Percentiles rank a stretch among this genome's conserved stretches.
phyloP scores from a whole-genome alignment of 176 grass and related monocot species.

The Lolium perenne region DNA sequence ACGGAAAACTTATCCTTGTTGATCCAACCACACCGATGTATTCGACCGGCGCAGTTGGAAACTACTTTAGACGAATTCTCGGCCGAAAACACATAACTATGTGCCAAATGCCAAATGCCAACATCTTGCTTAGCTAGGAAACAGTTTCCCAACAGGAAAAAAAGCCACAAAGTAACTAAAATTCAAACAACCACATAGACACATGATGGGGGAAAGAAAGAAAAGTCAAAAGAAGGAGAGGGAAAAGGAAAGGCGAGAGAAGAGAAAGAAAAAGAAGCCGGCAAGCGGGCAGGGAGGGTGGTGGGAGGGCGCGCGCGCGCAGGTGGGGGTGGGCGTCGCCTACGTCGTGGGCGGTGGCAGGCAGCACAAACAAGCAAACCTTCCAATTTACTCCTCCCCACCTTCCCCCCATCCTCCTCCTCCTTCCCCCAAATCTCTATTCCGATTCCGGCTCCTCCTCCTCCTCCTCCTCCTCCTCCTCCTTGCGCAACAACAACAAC shows the following conservation, averaged over 20 bases:
- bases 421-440: neutral
- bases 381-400: constrained; percentile 53
- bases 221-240: neutral
- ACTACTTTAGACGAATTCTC: neutral
- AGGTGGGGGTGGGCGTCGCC: constrained; percentile 27
- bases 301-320: constrained; percentile 31
- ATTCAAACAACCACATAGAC: neutral
- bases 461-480: neutral
- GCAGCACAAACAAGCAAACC: constrained; percentile 55
- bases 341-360: constrained; percentile 56
- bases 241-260: neutral
- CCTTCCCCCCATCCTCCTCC: constrained; percentile 6
- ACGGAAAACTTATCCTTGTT: neutral
- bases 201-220: neutral
- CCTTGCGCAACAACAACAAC: neutral
- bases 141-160: neutral
- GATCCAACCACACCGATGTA: neutral
- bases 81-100: neutral
- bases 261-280: neutral
- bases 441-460: neutral
- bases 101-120: neutral
- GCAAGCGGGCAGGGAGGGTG: neutral
- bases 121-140: neutral
- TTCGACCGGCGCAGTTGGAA: no score
- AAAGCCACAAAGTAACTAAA: neutral